Base-by-base conservation (phyloP, 768 basidiomycete genomes). In the Pulveroboletus frians region DNA sequence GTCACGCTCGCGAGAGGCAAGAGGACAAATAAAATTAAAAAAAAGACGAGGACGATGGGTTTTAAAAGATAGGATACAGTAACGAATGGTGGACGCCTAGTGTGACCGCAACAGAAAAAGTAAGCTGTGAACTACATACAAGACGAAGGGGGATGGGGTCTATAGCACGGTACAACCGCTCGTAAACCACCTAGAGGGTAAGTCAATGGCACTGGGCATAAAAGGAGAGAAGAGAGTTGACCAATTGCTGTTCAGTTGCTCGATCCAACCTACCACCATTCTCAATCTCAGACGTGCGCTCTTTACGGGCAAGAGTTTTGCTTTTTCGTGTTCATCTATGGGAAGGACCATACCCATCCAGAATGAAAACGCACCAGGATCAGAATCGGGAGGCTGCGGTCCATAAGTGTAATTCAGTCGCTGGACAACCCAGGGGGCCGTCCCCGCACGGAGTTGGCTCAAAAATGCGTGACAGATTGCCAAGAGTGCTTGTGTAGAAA, bases 251-350 rank as follows among this genome's bases (percentile, higher is more conserved):
- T 77, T 72, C 49, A 88, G 69, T 61, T 81, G 78, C 71, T 96
- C 92, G 60, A 97, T 94, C 95, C 95, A 98, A 60, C 92, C 88
- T 23, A 89, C 88, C 50, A 96, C 85, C 58, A 98, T 75, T 48
- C 86, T 74, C 46, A 98, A 70, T 29, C 95, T 76, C 53, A 96
- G 73, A 23, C 86, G 77, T 0, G 88, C 76, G 46, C 81, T 88
- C 51, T 83, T 79, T 44, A 94, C 84, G 1, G 91, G 88, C 10
- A 94, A 73, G 9, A 98, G 76, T 59, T 92, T 87, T 11, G 91
- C 76, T 66, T 93, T 91, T 71, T 92, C 88, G 59, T 83, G 77
- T 49, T 95, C 89, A 65, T 95, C 91, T 62, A 97, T 91, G 31
- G 93, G 88, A 42, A 97, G 80, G 32, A 95, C 82, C 65, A 81